A percentile compares a stretch with the other conserved stretches of the same genome.
Conservation (phyloP, 352 stramenopile species). For the Phytopythium ostracodes region DNA sequence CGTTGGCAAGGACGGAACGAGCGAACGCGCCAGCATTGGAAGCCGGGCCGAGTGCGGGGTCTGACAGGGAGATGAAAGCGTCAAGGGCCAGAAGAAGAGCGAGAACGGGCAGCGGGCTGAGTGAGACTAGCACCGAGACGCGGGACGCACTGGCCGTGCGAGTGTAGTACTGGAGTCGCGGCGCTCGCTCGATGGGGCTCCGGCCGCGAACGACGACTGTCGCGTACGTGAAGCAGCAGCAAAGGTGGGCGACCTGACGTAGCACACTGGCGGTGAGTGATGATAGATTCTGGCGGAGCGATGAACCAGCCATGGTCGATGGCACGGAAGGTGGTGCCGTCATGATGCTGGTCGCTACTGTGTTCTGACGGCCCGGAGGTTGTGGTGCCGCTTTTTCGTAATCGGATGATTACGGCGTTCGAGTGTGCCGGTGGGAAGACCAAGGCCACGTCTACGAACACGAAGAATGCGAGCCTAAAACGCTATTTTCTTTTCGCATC, state of each 20-base stretch:
- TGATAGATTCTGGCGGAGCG: neutral
- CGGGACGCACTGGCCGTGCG: neutral
- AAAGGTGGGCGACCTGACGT: neutral
- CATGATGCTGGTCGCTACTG: neutral
- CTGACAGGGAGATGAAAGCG: neutral
- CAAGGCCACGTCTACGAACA: too few species aligned
- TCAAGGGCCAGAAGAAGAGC: neutral
- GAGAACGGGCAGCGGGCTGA: neutral
- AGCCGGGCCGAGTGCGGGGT: neutral
- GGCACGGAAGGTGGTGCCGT: too few species aligned
- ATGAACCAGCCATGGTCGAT: too few species aligned
- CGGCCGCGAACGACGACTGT: neutral
- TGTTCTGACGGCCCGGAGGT: too few species aligned
- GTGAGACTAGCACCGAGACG: neutral
- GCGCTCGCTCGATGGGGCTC: neutral
- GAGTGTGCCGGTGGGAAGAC: too few species aligned
- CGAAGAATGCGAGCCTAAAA: too few species aligned
- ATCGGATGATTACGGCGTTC: too few species aligned
- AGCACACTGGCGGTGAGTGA: neutral
- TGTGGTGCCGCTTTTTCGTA: too few species aligned
- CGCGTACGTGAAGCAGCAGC: neutral
- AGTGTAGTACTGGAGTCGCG: neutral
- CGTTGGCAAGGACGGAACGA: neutral
- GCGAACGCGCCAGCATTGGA: neutral
- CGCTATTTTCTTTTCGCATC: too few species aligned